phyloP scores from a whole-genome alignment of 345 rosid genomes.

The Rubroshorea leprosula region DNA sequence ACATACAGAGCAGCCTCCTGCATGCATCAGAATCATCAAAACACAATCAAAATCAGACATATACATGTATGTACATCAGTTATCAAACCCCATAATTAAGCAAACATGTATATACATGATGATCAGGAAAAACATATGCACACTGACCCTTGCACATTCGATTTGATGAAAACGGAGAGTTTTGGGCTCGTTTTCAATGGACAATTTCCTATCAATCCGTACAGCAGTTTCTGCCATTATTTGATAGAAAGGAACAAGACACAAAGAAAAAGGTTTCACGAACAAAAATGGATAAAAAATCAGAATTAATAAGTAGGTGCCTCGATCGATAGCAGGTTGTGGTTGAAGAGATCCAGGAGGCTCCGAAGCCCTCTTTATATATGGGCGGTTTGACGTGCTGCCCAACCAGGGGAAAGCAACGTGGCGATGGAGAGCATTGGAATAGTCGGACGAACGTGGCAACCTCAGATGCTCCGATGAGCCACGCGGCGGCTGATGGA shows the following conservation, averaged over 20 bases:
- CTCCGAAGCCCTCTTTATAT: neutral
- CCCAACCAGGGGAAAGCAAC: neutral
- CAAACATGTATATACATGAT: no score
- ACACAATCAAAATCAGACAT: neutral
- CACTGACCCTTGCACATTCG: neutral
- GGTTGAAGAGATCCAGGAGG: neutral
- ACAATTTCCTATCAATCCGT: neutral
- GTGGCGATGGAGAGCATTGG: no score
- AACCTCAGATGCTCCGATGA: neutral
- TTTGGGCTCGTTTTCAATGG: neutral
- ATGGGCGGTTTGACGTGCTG: neutral
- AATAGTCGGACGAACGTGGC: neutral
- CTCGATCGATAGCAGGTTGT: no score
- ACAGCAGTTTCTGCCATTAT: neutral
- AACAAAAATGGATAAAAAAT: no score
- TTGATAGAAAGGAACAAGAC: no score
- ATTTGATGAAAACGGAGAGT: neutral
- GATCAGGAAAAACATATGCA: neutral
- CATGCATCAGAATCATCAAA: neutral
- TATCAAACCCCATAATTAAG: no score
- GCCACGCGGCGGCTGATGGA: neutral
- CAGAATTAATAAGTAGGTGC: no score
- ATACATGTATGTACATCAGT: no score
- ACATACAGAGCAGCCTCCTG: neutral
- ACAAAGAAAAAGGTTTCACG: no score